These are phyloP conservation scores for Saturnispora galanensis DNA, from an alignment of 805 yeast genomes.

Conservation along the genomic window DNA sequence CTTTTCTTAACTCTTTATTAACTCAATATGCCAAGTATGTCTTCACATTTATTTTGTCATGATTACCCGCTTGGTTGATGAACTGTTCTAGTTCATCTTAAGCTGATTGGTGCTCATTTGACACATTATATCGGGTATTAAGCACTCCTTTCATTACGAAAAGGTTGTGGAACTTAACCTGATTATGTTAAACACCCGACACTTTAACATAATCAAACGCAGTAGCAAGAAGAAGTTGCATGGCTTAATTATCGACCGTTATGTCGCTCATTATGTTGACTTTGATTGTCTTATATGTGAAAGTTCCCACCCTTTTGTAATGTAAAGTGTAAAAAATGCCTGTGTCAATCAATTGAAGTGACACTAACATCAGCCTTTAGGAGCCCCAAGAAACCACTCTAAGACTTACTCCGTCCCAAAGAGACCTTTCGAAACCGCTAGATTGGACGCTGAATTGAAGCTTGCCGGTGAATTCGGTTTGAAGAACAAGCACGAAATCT, in stretches of 20 bases:
- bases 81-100: too few species aligned
- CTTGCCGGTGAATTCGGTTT: conserved; percentile 99
- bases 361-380: conserved; percentile 28
- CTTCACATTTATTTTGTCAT: not conserved
- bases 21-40: conserved; percentile 9
- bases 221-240: conserved; percentile 13
- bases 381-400: conserved; percentile 99
- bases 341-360: not conserved
- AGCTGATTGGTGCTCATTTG: not conserved
- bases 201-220: conserved; percentile 49
- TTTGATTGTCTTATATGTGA: too few species aligned
- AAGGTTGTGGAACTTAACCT: not conserved
- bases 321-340: too few species aligned
- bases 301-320: not conserved
- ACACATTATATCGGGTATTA: conserved; percentile 1
- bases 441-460: conserved; percentile 98
- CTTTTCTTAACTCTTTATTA: conserved; percentile 1
- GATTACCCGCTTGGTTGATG: not conserved
- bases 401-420: conserved; percentile 99
- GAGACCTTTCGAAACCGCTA: conserved; percentile 98
- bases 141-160: too few species aligned
- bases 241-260: not conserved
- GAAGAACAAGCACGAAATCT: conserved; percentile 99
- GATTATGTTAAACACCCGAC: conserved; percentile 66
- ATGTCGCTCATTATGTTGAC: not conserved